A percentile compares a stretch with the other conserved stretches of the same genome.
Conservation (phyloP, 2,329 filamentous ascomycete genomes). For the Penicillium freii region DNA sequence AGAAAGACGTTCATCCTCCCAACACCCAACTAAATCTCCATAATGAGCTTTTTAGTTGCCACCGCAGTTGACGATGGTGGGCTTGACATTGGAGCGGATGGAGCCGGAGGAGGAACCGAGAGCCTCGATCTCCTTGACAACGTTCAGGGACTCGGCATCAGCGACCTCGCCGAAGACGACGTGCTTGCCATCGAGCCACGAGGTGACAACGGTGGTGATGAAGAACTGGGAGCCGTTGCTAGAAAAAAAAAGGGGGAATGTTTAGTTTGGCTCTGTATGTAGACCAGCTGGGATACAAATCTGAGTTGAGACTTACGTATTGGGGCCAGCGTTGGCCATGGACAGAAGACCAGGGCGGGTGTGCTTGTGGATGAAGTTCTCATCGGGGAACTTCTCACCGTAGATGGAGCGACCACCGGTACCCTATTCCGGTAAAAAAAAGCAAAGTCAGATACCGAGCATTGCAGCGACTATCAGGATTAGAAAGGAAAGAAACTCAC, state of each 20-base stretch:
- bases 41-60: constrained; percentile 40
- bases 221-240: constrained; percentile 72
- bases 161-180: constrained; percentile 67
- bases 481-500: constrained; percentile 54
- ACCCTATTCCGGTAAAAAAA: constrained; percentile 54
- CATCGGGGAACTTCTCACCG: constrained; percentile 88
- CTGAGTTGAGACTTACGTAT: constrained; percentile 62
- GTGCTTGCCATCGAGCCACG: constrained; percentile 67
- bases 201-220: constrained; percentile 66
- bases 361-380: constrained; percentile 84
- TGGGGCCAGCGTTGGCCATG: constrained; percentile 93
- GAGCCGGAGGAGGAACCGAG: constrained; percentile 55
- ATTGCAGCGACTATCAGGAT: background rate
- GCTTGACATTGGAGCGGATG: constrained; percentile 53
- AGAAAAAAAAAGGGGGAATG: background rate
- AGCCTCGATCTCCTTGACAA: constrained; percentile 60
- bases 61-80: constrained; percentile 55
- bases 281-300: background rate
- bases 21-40: constrained; percentile 10
- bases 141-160: constrained; percentile 52
- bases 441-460: constrained; percentile 12
- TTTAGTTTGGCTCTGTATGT: constrained; percentile 2
- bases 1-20: constrained; percentile 10
- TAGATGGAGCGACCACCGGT: constrained; percentile 94
- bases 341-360: constrained; percentile 73